Conservation (phyloP, 1,139 yeast genomes). For the Nadsonia commutata region DNA sequence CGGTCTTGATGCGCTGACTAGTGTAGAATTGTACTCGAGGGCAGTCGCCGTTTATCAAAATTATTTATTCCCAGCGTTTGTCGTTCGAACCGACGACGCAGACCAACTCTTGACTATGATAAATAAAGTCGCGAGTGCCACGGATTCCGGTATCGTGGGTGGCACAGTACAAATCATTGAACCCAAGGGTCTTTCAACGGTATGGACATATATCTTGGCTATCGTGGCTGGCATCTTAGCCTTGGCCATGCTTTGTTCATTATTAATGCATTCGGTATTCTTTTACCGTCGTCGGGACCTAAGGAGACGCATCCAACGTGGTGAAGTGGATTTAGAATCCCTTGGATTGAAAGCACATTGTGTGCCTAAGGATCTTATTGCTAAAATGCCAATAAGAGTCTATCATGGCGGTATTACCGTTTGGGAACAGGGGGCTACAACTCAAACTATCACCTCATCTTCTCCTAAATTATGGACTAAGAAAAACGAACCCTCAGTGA, state of each 20-base stretch:
- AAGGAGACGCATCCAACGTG: constrained; percentile 13
- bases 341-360: constrained; percentile 15
- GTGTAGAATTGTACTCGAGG: background rate
- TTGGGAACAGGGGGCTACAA: too few species aligned
- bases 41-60: background rate
- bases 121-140: too few species aligned
- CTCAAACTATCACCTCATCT: too few species aligned
- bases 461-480: background rate
- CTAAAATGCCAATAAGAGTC: constrained; percentile 13
- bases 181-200: background rate
- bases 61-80: background rate
- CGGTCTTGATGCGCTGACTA: background rate
- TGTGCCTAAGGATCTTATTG: constrained; percentile 14
- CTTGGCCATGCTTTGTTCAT: constrained; percentile 6
- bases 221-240: constrained; percentile 9
- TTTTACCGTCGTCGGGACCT: constrained; percentile 12
- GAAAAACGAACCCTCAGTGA: background rate
- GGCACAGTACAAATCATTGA: background rate
- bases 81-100: background rate
- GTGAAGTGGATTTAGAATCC: constrained; percentile 16
- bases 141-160: background rate
- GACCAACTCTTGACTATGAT: background rate
- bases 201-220: constrained; percentile 11
- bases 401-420: constrained; percentile 8
- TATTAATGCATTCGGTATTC: constrained; percentile 11